Evolutionary conservation across 805 yeast species (phyloP).

Genomic region (Scheffersomyces spartinae): DNA sequence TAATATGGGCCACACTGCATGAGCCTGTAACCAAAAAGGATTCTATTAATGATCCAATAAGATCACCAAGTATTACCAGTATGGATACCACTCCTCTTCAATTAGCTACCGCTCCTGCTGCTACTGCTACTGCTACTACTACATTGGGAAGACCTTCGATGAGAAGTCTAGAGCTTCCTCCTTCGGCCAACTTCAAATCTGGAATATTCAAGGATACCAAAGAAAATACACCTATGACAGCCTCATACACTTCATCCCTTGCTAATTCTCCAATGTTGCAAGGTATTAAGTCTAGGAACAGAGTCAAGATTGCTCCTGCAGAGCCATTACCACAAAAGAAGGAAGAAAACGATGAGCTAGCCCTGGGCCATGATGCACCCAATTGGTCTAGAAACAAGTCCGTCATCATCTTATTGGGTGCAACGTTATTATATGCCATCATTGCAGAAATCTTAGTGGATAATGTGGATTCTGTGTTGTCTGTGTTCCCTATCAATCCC

Average conservation of each 20-base stretch:
- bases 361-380: conserved; percentile 82
- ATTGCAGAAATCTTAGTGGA: conserved; percentile 92
- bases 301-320: conserved; percentile 1
- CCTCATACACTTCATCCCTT: too few species aligned
- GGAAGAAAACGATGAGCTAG: conserved; percentile 16
- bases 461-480: conserved; percentile 80
- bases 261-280: too few species aligned
- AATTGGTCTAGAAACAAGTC: conserved; percentile 90
- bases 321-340: conserved; percentile 1
- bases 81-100: conserved; percentile 10
- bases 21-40: conserved; percentile 18
- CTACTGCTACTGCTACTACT: conserved; percentile 4
- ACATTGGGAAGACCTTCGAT: too few species aligned
- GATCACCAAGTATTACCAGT: conserved; percentile 30
- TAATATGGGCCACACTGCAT: conserved; percentile 71
- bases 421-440: conserved; percentile 80
- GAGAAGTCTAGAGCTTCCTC: too few species aligned
- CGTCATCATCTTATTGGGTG: conserved; percentile 66
- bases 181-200: too few species aligned
- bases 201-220: too few species aligned
- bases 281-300: too few species aligned
- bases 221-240: too few species aligned
- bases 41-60: conserved; percentile 7
- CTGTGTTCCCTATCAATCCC: conserved; percentile 72
- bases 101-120: conserved; percentile 3